These are phyloP conservation scores for Yamadazyma endophytica DNA, from an alignment of 805 yeast species.

Conservation along the genomic window DNA sequence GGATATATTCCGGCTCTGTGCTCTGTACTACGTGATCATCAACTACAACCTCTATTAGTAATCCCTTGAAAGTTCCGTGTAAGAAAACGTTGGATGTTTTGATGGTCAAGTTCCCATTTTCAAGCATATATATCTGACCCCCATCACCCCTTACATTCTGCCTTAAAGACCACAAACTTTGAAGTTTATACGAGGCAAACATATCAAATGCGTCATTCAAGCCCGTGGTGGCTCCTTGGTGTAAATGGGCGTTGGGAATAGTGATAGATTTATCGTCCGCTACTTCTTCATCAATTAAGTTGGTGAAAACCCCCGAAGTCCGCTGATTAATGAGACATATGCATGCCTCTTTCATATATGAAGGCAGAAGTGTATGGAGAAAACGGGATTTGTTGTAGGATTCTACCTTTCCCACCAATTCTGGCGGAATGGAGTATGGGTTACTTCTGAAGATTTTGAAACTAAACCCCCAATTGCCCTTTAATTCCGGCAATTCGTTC, in stretches of 20 bases:
- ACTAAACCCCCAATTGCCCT: constrained; percentile 67
- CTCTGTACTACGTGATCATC: constrained; percentile 15
- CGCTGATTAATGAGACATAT: constrained; percentile 46
- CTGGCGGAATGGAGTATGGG: constrained; percentile 45
- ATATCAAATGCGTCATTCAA: constrained; percentile 54
- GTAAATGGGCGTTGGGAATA: constrained; percentile 36
- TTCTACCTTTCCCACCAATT: constrained; percentile 19
- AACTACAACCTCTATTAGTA: constrained; percentile 56
- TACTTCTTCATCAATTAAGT: constrained; percentile 29
- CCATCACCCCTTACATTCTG: constrained; percentile 74
- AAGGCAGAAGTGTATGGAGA: constrained; percentile 47
- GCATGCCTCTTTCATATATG: constrained; percentile 45
- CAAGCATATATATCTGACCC: constrained; percentile 61
- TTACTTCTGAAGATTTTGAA: constrained; percentile 67
- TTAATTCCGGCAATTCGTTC: constrained; percentile 57
- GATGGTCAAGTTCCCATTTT: constrained; percentile 48
- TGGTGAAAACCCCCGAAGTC: constrained; percentile 33
- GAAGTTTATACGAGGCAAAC: constrained; percentile 54
- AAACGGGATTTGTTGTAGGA: constrained; percentile 39
- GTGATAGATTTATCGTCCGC: constrained; percentile 14
- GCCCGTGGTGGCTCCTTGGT: constrained; percentile 52
- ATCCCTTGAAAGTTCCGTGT: constrained; percentile 71
- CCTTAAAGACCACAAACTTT: constrained; percentile 64
- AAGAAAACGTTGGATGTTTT: constrained; percentile 68
- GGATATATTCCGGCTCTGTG: constrained; percentile 9